Conservation (phyloP, 768 basidiomycete species). For the Pisolithus orientalis region DNA sequence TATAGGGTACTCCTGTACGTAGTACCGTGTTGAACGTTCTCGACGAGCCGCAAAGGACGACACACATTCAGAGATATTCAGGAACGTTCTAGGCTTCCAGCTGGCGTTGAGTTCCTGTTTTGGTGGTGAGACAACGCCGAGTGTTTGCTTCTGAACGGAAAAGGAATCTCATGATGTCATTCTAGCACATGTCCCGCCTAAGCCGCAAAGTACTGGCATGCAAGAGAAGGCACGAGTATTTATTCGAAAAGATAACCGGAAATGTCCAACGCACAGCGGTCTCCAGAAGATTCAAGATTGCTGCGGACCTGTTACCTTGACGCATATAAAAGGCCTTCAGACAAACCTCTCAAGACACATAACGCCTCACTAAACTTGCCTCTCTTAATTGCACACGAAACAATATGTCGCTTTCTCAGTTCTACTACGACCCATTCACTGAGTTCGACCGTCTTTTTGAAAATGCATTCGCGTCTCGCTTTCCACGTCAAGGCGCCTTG, state of each 20-base stretch:
- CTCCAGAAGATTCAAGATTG: no score
- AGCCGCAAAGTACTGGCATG: no score
- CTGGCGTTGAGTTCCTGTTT: background rate
- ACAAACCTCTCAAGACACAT: no score
- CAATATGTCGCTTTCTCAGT: conserved; percentile 7
- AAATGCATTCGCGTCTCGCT: conserved; percentile 25
- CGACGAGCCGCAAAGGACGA: background rate
- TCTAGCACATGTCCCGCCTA: no score
- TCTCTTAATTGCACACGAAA: no score
- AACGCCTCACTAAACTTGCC: no score
- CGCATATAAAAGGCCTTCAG: no score
- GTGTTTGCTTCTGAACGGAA: background rate
- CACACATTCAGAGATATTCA: background rate
- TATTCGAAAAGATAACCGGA: no score
- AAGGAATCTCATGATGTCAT: background rate
- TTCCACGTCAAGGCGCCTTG: conserved; percentile 18
- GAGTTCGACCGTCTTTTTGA: conserved; percentile 42
- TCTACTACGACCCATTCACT: conserved; percentile 33
- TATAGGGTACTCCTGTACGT: background rate
- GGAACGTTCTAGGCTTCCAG: background rate
- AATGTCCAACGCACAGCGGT: no score
- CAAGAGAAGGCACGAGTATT: no score
- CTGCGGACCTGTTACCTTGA: no score
- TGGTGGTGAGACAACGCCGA: background rate
- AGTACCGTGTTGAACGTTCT: background rate